Evolutionary conservation across 768 basidiomycete genomes (phyloP), one percentile per base, ranked within the genome.

Genomic region (Russula foetens): DNA sequence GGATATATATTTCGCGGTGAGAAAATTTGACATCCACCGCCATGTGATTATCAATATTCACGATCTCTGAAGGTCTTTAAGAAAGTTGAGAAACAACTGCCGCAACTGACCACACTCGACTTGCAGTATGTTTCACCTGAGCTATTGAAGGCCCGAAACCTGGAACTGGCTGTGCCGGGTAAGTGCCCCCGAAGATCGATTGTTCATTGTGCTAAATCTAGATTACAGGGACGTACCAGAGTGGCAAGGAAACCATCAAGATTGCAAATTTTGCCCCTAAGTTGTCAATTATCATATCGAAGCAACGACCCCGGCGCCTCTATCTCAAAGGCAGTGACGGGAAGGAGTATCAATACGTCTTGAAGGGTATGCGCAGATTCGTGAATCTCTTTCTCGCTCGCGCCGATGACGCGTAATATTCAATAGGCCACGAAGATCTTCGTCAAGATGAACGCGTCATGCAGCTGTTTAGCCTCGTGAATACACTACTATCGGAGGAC

Each of bases 391-490:
- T 47, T 28, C 21, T 38, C 5, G 44, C 50, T 35, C 35, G 24
- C 45, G n/a, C 19, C 33, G 23, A 8, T 41, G 43, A 46, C 31
- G 24, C 39, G 14, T 6, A 28, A 26, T 26, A 9, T 23, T 11
- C 29, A 48, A 12, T 63, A 95, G 93, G 97, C 8, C 97, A 99
- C 72, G 97, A 99, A 75, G 97, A 99, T 76, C 79, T 99, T 53
- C 93, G 97, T 43, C 97, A 98, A 74, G 97, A 99, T 70, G 97
- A 99, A 69, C 84, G 97, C 63, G 97, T 98, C 58, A 98, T 98
- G 96, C 97, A 99, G 72, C 81, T 98, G 21, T 98, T 98, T 73
- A 90, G 97, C 60, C 84, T 99, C 49, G 90, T 98, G 67, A 99
- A 99, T 73, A 96, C 92, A 0, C 76, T 98, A 2, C 84, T 99